Evolutionary conservation across 257 asterid genomes (phyloP).

Genomic region (Handroanthus guayacan): DNA sequence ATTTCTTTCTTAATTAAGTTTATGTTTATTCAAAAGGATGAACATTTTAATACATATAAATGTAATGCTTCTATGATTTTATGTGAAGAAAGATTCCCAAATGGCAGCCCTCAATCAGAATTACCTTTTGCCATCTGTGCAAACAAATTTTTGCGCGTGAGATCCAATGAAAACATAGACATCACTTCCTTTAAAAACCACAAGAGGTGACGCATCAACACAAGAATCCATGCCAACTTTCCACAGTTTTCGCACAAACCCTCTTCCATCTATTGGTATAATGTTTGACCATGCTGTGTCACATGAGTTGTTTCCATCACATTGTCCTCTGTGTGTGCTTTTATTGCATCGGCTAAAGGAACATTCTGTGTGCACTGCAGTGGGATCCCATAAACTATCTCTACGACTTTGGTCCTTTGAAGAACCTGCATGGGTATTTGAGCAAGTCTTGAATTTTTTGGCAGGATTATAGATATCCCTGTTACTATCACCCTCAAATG

Average conservation of each 20-base stretch:
- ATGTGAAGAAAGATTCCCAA: conserved; percentile 25
- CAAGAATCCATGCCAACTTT: conserved; percentile 80
- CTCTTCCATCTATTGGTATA: conserved; percentile 51
- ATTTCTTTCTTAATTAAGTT: too few relatives aligned
- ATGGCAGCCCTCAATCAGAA: conserved; percentile 21
- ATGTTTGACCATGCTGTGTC: conserved; percentile 46
- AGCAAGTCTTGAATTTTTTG: conserved; percentile 59
- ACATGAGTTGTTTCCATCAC: conserved; percentile 47
- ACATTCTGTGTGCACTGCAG: conserved; percentile 51
- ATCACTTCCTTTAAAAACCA: conserved; percentile 65
- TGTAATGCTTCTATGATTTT: background rate
- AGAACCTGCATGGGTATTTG: conserved; percentile 28
- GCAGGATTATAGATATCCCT: conserved; percentile 41
- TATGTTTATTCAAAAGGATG: too few relatives aligned
- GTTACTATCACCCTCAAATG: conserved; percentile 32
- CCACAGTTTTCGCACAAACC: conserved; percentile 68
- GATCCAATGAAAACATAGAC: conserved; percentile 78
- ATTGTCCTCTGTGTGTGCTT: conserved; percentile 53
- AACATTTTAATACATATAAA: background rate
- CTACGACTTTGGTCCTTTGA: conserved; percentile 40
- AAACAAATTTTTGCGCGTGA: conserved; percentile 81
- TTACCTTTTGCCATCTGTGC: conserved; percentile 78
- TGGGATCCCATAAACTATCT: conserved; percentile 45
- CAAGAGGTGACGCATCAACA: conserved; percentile 95
- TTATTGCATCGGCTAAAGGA: conserved; percentile 85